Evolutionary conservation across 306 rosid genomes (phyloP), one percentile per base, ranked within the genome.

Genomic region (Astragalus glycyphyllos): DNA sequence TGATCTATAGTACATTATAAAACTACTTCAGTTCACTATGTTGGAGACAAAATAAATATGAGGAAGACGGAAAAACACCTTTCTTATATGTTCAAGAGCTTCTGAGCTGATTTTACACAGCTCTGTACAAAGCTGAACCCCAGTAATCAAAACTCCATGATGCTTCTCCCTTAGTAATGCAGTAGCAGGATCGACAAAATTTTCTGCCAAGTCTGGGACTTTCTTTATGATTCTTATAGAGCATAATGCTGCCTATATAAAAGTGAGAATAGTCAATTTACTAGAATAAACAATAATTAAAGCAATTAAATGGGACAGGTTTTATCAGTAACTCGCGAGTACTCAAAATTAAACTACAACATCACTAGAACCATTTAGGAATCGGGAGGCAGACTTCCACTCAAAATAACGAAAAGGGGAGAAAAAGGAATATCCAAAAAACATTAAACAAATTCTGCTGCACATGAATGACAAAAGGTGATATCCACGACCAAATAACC

Each of bases 181-280:
- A 75, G 92, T 90, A 69, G 99, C 89, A 69, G 97, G 88, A 73
- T 89, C 87, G 72, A 94, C 81, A 80, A 94, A 91, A 79, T 87
- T 94, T 84, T 94, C 99, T 5, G 96, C 97, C 88, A 94, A 80
- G 78, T 94, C 99, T 35, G 99, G 99, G 72, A 94, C 99, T 81
- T 94, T 94, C 96, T 74, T 94, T 80, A 91, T 82, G 80, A 94
- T 94, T 84, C 99, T 88, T 86, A 91, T 83, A 15, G 97, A 83
- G 80, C 97, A 89, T 72, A 94, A 78, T 69, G 99, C 97, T 80
- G 99, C 99, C 99, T 94, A 72, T 72, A 80, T 69, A 74, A 71
- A 72, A 75, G 79, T 45, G 65, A 77, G 65, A 11, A n/a, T 51
- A 48, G 75, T 84, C 83, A 85, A 80, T 53, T 61, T 77, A 69